A percentile compares a stretch with the other conserved stretches of the same genome.
These are phyloP conservation scores for Chlorella sp. DNA, from an alignment of 139 green algal species.

Conservation along the genomic window DNA sequence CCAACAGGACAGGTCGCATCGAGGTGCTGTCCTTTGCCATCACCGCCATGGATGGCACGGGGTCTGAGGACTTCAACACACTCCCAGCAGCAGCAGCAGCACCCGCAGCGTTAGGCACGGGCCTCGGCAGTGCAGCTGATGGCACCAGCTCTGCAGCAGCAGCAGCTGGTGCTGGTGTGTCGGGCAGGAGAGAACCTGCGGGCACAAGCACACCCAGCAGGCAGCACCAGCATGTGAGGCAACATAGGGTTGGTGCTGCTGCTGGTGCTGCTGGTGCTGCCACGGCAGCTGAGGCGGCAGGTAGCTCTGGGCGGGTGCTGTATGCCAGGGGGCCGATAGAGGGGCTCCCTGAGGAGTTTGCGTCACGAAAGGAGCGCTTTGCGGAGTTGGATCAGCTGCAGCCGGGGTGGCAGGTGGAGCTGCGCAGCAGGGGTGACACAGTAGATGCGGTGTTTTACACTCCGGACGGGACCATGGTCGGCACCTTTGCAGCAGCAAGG, in stretches of 20 bases:
- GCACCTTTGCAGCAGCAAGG: conserved; percentile 61
- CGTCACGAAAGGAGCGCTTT: conserved; percentile 71
- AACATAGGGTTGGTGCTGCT: background rate
- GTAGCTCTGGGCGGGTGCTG: no score
- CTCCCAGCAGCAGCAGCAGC: background rate
- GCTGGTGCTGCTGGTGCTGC: background rate
- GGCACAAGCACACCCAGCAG: no score
- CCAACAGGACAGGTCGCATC: conserved; percentile 52
- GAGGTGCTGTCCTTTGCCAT: conserved; percentile 84
- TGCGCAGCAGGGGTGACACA: no score
- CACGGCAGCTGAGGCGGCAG: no score
- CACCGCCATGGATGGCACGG: conserved; percentile 32
- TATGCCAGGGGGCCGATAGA: conserved; percentile 56
- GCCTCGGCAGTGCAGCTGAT: background rate
- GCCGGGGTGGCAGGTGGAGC: conserved; percentile 38
- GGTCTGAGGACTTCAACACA: conserved; percentile 24
- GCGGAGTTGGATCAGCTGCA: conserved; percentile 78
- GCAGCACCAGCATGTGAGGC: background rate
- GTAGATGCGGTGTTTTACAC: no score
- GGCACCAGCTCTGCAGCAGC: background rate
- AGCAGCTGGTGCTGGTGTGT: no score
- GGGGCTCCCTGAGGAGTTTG: conserved; percentile 66
- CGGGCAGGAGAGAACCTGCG: no score
- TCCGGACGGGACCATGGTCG: conserved; percentile 57
- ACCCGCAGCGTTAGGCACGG: background rate